phyloP scores from a whole-genome alignment of 116 monocot species.

The Iris pallida region DNA sequence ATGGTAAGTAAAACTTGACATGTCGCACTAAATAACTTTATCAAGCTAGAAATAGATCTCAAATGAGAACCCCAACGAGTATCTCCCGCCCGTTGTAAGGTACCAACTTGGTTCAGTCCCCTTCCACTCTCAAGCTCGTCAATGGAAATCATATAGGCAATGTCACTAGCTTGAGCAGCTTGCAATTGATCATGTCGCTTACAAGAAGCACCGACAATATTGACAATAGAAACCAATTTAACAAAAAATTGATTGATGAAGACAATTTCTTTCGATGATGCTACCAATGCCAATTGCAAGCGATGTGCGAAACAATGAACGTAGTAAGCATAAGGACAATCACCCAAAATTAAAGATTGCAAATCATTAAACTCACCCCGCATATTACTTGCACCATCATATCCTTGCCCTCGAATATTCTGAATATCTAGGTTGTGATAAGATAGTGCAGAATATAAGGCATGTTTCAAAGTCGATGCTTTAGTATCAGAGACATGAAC shows the following conservation, averaged over 20 bases:
- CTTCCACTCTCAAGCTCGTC: constrained; percentile 4
- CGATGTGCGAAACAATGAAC: constrained; percentile 11
- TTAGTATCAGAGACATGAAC: constrained; percentile 13
- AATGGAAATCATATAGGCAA: background rate
- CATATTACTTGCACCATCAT: constrained; percentile 17
- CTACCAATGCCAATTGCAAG: constrained; percentile 11
- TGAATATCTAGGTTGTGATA: constrained; percentile 5
- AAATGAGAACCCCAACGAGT: constrained; percentile 23
- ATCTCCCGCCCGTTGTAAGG: constrained; percentile 1
- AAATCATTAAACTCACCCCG: constrained; percentile 9
- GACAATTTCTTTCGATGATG: background rate
- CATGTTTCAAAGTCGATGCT: constrained; percentile 7
- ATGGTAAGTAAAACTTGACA: background rate
- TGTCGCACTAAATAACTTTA: constrained; percentile 9
- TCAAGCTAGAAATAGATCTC: constrained; percentile 4
- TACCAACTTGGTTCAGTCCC: constrained; percentile 14
- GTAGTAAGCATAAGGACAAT: constrained; percentile 1
- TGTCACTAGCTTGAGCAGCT: background rate
- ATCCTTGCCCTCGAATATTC: constrained; percentile 12
- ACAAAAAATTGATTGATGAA: constrained; percentile 1
- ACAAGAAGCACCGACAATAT: constrained; percentile 11
- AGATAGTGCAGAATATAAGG: constrained; percentile 1
- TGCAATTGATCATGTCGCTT: constrained; percentile 12
- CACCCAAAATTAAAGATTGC: constrained; percentile 12
- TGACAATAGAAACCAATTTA: constrained; percentile 1